These are phyloP conservation scores for Nepenthes gracilis DNA, from an alignment of 148 eudicot genomes.

Conservation along the genomic window DNA sequence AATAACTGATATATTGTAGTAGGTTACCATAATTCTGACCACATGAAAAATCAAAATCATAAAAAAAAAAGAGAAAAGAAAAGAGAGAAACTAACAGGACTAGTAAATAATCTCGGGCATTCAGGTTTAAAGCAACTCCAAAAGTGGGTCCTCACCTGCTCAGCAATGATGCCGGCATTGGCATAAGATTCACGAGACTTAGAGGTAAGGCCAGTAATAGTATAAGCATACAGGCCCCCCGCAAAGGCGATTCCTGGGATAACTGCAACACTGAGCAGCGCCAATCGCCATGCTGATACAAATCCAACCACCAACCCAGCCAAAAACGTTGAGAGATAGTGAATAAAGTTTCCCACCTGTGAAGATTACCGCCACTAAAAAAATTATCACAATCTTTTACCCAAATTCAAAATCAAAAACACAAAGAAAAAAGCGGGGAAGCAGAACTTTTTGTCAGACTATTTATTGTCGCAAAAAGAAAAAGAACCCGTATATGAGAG, in stretches of 20 bases:
- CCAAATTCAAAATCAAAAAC: too few species aligned
- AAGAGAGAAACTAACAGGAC: too few species aligned
- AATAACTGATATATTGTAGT: too few species aligned
- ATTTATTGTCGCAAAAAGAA: too few species aligned
- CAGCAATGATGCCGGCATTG: conserved; percentile 94
- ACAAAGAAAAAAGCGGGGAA: too few species aligned
- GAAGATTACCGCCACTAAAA: too few species aligned
- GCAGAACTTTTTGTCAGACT: too few species aligned
- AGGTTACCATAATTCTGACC: too few species aligned
- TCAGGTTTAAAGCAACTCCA: background rate
- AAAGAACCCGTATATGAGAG: too few species aligned
- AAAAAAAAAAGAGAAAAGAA: too few species aligned
- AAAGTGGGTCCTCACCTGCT: conserved; percentile 56
- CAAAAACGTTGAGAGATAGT: conserved; percentile 92
- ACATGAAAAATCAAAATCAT: too few species aligned
- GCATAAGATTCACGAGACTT: conserved; percentile 97
- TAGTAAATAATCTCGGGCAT: conserved; percentile 8
- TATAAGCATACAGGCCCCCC: conserved; percentile 94
- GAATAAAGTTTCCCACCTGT: conserved; percentile 97
- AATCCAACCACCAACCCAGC: conserved; percentile 99
- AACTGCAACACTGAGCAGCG: conserved; percentile 93
- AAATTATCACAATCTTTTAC: background rate
- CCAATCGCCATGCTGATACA: conserved; percentile 94
- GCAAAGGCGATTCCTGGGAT: conserved; percentile 99
- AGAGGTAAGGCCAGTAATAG: conserved; percentile 95